phyloP scores from a whole-genome alignment of 2,329 filamentous ascomycete genomes.

The Cyphellophora europaea region DNA sequence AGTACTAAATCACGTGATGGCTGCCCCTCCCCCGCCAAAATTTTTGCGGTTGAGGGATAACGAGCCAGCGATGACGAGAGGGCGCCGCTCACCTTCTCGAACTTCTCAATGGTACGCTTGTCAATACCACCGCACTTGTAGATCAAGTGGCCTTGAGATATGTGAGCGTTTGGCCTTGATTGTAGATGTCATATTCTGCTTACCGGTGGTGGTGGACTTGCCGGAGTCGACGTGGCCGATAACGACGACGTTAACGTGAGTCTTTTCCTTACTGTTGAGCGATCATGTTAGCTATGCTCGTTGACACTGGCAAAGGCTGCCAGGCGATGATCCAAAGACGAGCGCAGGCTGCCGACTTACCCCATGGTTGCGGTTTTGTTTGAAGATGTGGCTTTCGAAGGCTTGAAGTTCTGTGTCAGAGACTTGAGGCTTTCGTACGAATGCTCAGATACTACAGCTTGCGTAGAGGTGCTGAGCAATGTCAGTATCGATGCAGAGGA shows the following conservation, averaged over 20 bases:
- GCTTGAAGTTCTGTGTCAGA: slow-evolving; percentile 40
- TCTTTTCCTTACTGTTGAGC: slow-evolving; percentile 75
- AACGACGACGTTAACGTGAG: slow-evolving; percentile 96
- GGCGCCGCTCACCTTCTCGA: slow-evolving; percentile 81
- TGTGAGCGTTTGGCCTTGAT: slow-evolving; percentile 21
- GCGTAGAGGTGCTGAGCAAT: slow-evolving; percentile 40
- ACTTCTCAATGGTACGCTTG: slow-evolving; percentile 99
- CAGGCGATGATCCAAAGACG: slow-evolving; percentile 3
- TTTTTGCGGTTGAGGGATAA: slow-evolving; percentile 18
- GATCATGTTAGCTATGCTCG: slow-evolving; percentile 12
- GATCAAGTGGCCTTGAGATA: slow-evolving; percentile 75
- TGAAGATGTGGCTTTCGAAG: slow-evolving; percentile 21
- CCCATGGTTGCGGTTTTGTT: slow-evolving; percentile 47
- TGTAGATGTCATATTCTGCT: slow-evolving; percentile 31
- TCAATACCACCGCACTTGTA: slow-evolving; percentile 99
- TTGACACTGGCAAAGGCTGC: slow-evolving; percentile 12
- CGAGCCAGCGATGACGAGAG: slow-evolving; percentile 4
- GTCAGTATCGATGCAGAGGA: slow-evolving; percentile 14
- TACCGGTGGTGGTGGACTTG: slow-evolving; percentile 94
- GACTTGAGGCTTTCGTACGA: slow-evolving; percentile 33
- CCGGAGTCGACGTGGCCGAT: slow-evolving; percentile 99
- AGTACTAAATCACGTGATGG: slow-evolving; percentile 19
- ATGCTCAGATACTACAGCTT: slow-evolving; percentile 44
- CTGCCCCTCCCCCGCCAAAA: slow-evolving; percentile 27
- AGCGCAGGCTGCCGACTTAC: slow-evolving; percentile 34